Percentiles rank a stretch among this genome's conserved stretches.
Evolutionary conservation across 31 red algal genomes (phyloP).

Genomic region (Odonthalia washingtoniensis): DNA sequence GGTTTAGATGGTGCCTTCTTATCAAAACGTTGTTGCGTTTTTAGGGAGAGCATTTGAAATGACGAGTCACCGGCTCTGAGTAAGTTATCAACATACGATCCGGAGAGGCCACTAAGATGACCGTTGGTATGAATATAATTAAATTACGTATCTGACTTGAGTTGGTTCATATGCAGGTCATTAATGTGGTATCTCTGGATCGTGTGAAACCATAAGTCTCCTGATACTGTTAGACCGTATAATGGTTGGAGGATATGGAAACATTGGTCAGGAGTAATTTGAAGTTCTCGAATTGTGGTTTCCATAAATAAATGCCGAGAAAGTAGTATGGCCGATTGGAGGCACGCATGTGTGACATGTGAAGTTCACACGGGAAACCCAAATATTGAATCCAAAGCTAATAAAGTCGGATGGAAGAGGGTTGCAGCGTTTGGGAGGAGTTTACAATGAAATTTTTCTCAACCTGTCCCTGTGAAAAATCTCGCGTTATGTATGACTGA

Average conservation of each 20-base stretch:
- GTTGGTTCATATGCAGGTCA: conserved; percentile 16
- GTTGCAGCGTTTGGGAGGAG: conserved; percentile 32
- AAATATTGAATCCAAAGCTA: conserved; percentile 25
- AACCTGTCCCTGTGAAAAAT: conserved; percentile 44
- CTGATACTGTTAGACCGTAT: no score
- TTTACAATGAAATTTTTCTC: conserved; percentile 51
- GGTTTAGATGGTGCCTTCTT: not conserved
- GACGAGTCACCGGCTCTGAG: no score
- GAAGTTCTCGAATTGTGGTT: conserved; percentile 22
- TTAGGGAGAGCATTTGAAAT: conserved; percentile 20
- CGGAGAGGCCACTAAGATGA: conserved; percentile 25
- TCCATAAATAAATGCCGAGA: conserved; percentile 37
- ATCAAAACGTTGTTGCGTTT: not conserved
- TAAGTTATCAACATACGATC: no score
- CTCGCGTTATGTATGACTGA: no score
- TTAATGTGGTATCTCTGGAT: conserved; percentile 24
- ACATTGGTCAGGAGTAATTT: no score
- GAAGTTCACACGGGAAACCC: conserved; percentile 44
- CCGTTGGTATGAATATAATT: no score
- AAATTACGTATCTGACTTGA: conserved; percentile 43
- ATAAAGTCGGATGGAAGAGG: conserved; percentile 25
- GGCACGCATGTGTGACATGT: no score
- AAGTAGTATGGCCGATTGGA: conserved; percentile 47
- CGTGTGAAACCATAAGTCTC: conserved; percentile 41
- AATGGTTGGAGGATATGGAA: conserved; percentile 39